Base-by-base conservation (phyloP, 2,329 filamentous ascomycete genomes). In the Diaporthe ilicicola region DNA sequence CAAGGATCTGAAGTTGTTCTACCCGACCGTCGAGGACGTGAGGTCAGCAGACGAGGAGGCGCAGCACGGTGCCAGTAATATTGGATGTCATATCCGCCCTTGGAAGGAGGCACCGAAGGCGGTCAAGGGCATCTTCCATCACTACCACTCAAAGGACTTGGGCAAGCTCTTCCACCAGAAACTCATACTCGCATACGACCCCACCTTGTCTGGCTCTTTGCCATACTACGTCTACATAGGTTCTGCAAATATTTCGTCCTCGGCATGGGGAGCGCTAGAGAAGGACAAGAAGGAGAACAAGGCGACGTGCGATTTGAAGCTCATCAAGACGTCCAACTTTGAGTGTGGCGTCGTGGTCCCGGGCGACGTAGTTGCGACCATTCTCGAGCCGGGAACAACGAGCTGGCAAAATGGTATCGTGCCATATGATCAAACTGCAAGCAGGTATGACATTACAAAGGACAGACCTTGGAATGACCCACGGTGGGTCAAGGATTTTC, bases 211-310 rank as follows among this genome's bases (percentile, higher is more conserved):
- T 13, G 24, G 32, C 22, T 55, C 61, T 2, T 13, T 53, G 19
- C 76, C 75, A 12, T 73, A 75, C 62, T 77, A 74, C 39, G n/a
- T 75, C 34, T 77, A 77, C 27, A 44, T 77, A n/a, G 76, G 76
- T 42, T 77, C 76, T 8, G 76, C 76, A 2, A 77, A 76, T 42
- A 56, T 77, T 15, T 75, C 74, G 1, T 72, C 74, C 17, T 74
- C 76, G 2, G 75, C 76, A 6, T 77, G 76, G 76, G 76, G 76
- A 2, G 46, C 70, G 10, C 62, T 77, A 1, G 74, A 74, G 39
- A 55, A 68, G n/a, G 75, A 77, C 62, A 76, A 74, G 44, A 73
- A 48, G 59, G 74, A 73, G 17, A 76, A 76, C 13, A 62, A 72
- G 22, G 70, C 59, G 8, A 76, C 75, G 34, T 73, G 73, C 29